Conservation (phyloP, 495 filamentous ascomycete species). For the Lepraria neglecta region DNA sequence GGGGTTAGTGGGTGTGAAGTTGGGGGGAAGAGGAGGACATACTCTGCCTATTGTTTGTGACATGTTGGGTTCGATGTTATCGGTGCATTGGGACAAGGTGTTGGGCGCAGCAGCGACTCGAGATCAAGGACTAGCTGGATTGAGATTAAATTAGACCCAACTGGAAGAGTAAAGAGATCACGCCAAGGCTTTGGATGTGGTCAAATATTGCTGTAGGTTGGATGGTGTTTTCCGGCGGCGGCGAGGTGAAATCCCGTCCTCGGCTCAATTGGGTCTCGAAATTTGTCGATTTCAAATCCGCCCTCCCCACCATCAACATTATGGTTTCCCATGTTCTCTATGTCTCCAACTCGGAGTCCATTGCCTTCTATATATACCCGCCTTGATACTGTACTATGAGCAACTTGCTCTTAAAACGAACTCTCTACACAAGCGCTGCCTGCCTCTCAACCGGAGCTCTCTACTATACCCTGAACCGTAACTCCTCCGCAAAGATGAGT, state of each 20-base stretch:
- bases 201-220: neutral
- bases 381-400: constrained; percentile 25
- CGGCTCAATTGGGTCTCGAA: constrained; percentile 1
- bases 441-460: constrained; percentile 18
- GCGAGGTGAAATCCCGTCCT: constrained; percentile 1
- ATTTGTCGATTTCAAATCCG: constrained; percentile 22
- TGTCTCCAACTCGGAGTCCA: neutral
- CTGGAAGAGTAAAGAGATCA: neutral
- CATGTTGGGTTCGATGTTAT: constrained; percentile 40
- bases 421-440: constrained; percentile 21
- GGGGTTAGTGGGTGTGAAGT: constrained; percentile 5
- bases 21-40: constrained; percentile 25
- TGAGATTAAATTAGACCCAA: neutral
- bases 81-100: constrained; percentile 15
- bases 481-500: constrained; percentile 1
- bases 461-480: constrained; percentile 9
- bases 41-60: constrained; percentile 65
- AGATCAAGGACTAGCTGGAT: too few relatives aligned
- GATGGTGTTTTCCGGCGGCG: neutral
- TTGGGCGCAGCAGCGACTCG: neutral
- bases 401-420: constrained; percentile 16
- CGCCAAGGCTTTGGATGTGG: neutral
- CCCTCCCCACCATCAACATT: constrained; percentile 3
- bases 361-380: constrained; percentile 1
- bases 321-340: neutral